phyloP scores from a whole-genome alignment of 352 stramenopile genomes.

The Phytophthora ramorum region DNA sequence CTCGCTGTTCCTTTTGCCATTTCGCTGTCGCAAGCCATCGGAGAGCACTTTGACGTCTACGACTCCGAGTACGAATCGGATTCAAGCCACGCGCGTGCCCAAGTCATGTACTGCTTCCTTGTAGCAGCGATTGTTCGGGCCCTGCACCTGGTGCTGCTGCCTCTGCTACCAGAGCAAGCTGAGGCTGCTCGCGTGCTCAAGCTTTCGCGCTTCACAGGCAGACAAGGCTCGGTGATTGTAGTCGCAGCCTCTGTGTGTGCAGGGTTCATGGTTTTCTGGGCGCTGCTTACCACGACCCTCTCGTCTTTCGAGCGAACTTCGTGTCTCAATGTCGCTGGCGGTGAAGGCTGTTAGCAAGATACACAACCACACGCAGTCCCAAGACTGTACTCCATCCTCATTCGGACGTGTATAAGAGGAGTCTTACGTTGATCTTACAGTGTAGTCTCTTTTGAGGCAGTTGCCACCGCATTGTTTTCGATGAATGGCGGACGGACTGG shows the following conservation, averaged over 20 bases:
- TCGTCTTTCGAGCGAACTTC: conserved; percentile 59
- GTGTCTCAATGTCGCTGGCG: conserved; percentile 69
- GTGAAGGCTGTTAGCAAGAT: conserved; percentile 59
- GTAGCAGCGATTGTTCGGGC: conserved; percentile 47
- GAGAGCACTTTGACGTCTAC: conserved; percentile 67
- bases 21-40: conserved; percentile 70
- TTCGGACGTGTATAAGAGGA: conserved; percentile 17
- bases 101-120: conserved; percentile 59
- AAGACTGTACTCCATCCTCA: conserved; percentile 18
- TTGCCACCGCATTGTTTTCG: background rate
- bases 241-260: conserved; percentile 36
- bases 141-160: conserved; percentile 41
- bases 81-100: conserved; percentile 45
- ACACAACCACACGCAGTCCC: conserved; percentile 8
- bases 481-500: conserved; percentile 5
- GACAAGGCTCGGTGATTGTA: conserved; percentile 28
- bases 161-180: conserved; percentile 53
- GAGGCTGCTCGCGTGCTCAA: conserved; percentile 44
- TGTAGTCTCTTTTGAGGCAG: conserved; percentile 16
- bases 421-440: background rate
- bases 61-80: conserved; percentile 58
- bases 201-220: conserved; percentile 26
- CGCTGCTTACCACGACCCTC: conserved; percentile 57
- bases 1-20: conserved; percentile 57
- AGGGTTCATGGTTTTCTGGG: conserved; percentile 60